phyloP scores from a whole-genome alignment of 805 yeast species.

The Candida nemodendra region DNA sequence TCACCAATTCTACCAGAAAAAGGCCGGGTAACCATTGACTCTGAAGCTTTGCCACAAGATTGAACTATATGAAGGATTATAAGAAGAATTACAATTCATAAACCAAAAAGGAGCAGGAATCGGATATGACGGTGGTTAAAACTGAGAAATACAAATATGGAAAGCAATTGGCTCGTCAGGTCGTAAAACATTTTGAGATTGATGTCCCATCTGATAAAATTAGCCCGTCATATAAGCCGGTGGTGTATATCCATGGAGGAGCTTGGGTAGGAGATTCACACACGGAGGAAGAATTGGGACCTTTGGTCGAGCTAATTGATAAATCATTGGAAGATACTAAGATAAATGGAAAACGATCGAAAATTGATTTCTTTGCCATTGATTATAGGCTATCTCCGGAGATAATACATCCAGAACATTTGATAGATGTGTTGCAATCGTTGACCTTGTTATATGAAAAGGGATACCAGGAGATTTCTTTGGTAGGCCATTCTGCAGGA shows the following conservation, averaged over 20 bases:
- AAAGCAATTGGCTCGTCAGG: slow-evolving; percentile 16
- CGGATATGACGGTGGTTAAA: slow-evolving; percentile 7
- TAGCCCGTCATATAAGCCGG: slow-evolving; percentile 5
- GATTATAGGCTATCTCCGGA: slow-evolving; percentile 71
- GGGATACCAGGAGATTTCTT: slow-evolving; percentile 25
- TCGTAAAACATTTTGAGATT: slow-evolving; percentile 16
- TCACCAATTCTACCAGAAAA: no score
- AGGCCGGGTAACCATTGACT: no score
- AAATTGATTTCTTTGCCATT: slow-evolving; percentile 36
- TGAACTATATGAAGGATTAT: no score
- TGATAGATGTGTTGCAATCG: slow-evolving; percentile 52
- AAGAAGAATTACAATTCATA: slow-evolving; percentile 1
- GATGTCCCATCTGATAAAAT: slow-evolving; percentile 3
- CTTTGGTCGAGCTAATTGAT: slow-evolving; percentile 27
- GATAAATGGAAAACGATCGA: not conserved
- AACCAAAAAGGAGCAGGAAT: slow-evolving; percentile 1
- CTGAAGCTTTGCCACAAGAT: no score
- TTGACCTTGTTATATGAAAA: slow-evolving; percentile 29
- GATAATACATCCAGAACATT: slow-evolving; percentile 58
- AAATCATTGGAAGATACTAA: slow-evolving; percentile 9
- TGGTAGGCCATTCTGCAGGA: slow-evolving; percentile 82
- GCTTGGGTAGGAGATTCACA: slow-evolving; percentile 78
- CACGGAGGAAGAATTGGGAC: slow-evolving; percentile 54
- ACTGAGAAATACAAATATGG: slow-evolving; percentile 9
- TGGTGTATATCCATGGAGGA: slow-evolving; percentile 78